These are phyloP conservation scores for Aspergillus melleus DNA, from an alignment of 2,329 filamentous ascomycete genomes.

Conservation along the genomic window DNA sequence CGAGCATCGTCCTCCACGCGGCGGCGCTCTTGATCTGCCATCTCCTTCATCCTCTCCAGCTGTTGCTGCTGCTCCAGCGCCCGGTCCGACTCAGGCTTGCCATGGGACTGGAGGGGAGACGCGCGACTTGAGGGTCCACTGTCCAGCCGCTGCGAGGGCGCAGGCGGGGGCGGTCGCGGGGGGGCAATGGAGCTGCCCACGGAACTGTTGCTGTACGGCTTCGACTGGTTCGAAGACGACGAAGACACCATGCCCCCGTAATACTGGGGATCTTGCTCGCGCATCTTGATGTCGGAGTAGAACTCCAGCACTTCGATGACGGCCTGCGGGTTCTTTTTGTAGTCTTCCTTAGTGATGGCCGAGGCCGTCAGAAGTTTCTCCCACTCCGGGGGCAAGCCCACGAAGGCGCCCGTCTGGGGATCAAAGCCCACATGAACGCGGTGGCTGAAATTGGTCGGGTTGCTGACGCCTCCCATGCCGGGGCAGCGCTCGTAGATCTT, in stretches of 20 bases:
- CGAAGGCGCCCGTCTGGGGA: conserved; percentile 90
- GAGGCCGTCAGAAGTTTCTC: conserved; percentile 94
- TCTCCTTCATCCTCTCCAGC: conserved; percentile 53
- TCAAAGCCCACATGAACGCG: conserved; percentile 98
- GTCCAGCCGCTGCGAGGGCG: conserved; percentile 45
- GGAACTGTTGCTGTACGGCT: conserved; percentile 52
- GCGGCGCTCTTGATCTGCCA: conserved; percentile 55
- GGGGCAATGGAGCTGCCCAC: conserved; percentile 63
- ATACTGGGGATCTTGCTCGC: conserved; percentile 61
- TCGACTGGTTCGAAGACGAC: conserved; percentile 57
- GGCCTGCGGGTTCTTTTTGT: conserved; percentile 91
- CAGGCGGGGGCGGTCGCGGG: conserved; percentile 65
- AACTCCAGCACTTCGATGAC: conserved; percentile 68
- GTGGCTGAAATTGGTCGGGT: conserved; percentile 97
- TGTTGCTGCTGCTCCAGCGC: conserved; percentile 45
- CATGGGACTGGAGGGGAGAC: conserved; percentile 33
- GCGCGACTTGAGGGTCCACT: conserved; percentile 40
- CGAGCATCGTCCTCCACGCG: conserved; percentile 57
- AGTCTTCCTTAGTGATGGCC: conserved; percentile 97
- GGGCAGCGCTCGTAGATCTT: conserved; percentile 96
- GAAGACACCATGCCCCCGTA: conserved; percentile 60
- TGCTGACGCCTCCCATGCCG: conserved; percentile 96
- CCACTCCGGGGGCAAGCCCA: conserved; percentile 93
- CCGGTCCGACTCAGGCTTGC: conserved; percentile 60
- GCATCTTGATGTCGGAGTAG: conserved; percentile 68